These are phyloP conservation scores for Pleurotus ostreatus DNA, from an alignment of 768 basidiomycete species.

Conservation along the genomic window DNA sequence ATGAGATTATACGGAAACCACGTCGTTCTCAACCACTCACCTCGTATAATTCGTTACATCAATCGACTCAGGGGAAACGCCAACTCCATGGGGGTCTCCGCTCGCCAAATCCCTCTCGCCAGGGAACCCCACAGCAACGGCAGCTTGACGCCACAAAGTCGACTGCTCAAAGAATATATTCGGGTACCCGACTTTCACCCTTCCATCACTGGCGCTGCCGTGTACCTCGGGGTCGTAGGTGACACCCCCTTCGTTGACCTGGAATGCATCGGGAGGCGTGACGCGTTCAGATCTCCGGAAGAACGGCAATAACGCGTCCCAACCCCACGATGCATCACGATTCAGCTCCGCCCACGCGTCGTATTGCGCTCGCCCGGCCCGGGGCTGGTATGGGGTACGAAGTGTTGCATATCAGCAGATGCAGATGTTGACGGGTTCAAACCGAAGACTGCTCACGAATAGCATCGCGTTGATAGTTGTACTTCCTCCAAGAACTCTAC, in stretches of 20 bases:
- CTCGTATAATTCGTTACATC: constrained; percentile 28
- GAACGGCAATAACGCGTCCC: constrained; percentile 37
- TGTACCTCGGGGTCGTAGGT: constrained; percentile 19
- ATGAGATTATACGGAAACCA: too few relatives aligned
- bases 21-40: constrained; percentile 5
- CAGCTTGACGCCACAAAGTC: constrained; percentile 22
- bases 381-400: constrained; percentile 12
- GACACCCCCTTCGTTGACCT: constrained; percentile 20
- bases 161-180: constrained; percentile 28
- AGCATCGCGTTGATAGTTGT: constrained; percentile 52
- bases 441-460: constrained; percentile 17
- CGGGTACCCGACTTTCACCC: constrained; percentile 29
- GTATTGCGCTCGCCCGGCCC: constrained; percentile 29
- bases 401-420: not conserved
- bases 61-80: constrained; percentile 25
- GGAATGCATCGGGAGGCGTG: constrained; percentile 38
- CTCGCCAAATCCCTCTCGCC: constrained; percentile 21
- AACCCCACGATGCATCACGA: constrained; percentile 27
- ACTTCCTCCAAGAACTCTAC: constrained; percentile 56
- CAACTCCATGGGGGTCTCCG: constrained; percentile 23
- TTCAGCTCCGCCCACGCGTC: constrained; percentile 28
- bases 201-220: constrained; percentile 19
- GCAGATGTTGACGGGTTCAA: not conserved
- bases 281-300: constrained; percentile 54
- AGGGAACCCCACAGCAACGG: constrained; percentile 17